A percentile compares a stretch with the other conserved stretches of the same genome.
Evolutionary conservation across 768 basidiomycete species (phyloP).

Genomic region (Chalciporus sphaerocephalus): DNA sequence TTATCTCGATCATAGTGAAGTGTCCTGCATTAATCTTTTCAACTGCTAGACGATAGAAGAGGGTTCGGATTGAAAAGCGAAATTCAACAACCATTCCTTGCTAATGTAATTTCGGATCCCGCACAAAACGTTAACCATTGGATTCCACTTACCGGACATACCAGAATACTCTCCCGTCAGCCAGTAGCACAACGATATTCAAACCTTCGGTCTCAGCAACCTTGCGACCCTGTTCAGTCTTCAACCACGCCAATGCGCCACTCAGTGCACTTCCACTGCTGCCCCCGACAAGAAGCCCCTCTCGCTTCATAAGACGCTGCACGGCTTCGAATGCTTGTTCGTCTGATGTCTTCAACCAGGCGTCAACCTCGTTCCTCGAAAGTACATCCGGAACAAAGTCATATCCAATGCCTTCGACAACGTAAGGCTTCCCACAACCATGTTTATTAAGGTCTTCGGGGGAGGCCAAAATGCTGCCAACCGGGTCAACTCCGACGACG

Average conservation of each 20-base stretch:
- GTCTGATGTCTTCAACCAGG: constrained; percentile 86
- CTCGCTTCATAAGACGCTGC: constrained; percentile 69
- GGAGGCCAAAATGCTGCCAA: constrained; percentile 82
- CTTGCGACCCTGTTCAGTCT: constrained; percentile 57
- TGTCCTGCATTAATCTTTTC: constrained; percentile 3
- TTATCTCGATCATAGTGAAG: constrained; percentile 3
- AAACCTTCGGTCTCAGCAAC: constrained; percentile 63
- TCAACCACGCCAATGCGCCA: constrained; percentile 75
- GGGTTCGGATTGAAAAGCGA: constrained; percentile 52
- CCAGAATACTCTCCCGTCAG: constrained; percentile 70
- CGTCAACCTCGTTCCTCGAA: constrained; percentile 63
- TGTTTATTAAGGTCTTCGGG: constrained; percentile 61
- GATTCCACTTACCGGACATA: not conserved
- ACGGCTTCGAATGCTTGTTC: constrained; percentile 76
- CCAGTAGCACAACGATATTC: constrained; percentile 86
- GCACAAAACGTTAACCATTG: not conserved
- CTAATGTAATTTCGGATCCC: constrained; percentile 94
- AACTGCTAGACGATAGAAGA: constrained; percentile 37
- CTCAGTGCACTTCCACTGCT: constrained; percentile 85
- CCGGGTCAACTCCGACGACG: constrained; percentile 91
- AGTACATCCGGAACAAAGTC: constrained; percentile 90
- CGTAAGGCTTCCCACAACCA: constrained; percentile 48
- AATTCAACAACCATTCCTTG: constrained; percentile 85
- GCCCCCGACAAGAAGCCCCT: constrained; percentile 90
- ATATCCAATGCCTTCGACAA: constrained; percentile 96